Base-by-base conservation (phyloP, 768 basidiomycete genomes). In the Pholiota conissans region DNA sequence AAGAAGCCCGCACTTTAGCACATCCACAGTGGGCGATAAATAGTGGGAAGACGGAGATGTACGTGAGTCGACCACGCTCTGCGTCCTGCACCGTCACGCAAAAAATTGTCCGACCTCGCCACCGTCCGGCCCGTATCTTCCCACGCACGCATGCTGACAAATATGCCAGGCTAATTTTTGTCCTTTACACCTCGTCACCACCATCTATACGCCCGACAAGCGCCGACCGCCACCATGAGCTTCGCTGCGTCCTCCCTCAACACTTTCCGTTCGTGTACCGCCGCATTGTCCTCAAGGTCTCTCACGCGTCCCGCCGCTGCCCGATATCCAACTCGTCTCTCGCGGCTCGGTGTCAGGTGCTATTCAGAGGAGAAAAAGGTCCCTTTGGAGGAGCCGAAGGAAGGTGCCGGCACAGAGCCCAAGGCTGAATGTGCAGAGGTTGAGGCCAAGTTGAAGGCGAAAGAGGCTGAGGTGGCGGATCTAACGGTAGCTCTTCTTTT, bases 401-500 rank as follows among this genome's bases (percentile, higher is more conserved):
- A 67, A 32, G 59, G 61, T 39, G 61, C 69, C 49, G 62, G 64
- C 59, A 57, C 67, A 28, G 72, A 72, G 45, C 55, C 67, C 45
- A 72, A 70, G 2, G 61, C 53, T 37, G 61, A 70, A 54, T 66
- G 51, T 20, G 53, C 69, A 52, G 72, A 77, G 55, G 63, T 75
- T 24, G 70, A 76, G 49, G 77, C 79, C 54, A 88, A 89, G 69
- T 77, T 96, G 56, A 88, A 93, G 76, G 85, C 85, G 62, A 91
- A 94, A 71, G 86, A 91, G 70, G 82, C 77, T 24, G 90, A 91
- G 69, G 85, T 87, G n/a, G 75, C 82, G n/a, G 93, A 94, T 72
- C 78, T 94, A 59, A 92, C 87, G 61, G 93, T 94, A 66, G 64
- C 90, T 76, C 34, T 16, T 35, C 26, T 26, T 24, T 24, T 40